Conservation (phyloP, 495 filamentous ascomycete species). For the Neurospora sp. region DNA sequence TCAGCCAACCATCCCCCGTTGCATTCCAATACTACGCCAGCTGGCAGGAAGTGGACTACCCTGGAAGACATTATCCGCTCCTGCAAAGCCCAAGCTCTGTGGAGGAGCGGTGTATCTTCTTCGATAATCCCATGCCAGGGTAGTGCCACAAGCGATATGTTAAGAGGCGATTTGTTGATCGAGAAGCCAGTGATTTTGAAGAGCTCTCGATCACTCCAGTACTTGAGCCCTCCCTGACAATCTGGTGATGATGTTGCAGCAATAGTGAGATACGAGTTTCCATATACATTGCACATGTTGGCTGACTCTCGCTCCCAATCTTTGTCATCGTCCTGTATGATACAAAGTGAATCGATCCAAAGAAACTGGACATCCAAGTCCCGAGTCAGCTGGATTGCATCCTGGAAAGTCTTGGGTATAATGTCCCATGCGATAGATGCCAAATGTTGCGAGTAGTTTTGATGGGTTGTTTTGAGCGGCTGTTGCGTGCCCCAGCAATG, state of each 20-base stretch:
- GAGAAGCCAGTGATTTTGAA: not conserved
- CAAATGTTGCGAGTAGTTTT: not conserved
- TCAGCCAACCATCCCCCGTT: not conserved
- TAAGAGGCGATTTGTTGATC: rapidly evolving
- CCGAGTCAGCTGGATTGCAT: conserved; percentile 15
- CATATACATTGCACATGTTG: conserved; percentile 18
- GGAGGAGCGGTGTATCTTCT: not conserved
- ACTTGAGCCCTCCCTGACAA: not conserved
- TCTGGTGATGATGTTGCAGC: conserved; percentile 8
- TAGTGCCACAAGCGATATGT: not conserved
- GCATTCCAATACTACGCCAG: not conserved
- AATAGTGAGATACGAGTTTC: conserved; percentile 9
- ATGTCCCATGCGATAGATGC: not conserved
- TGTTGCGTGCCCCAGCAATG: conserved; percentile 5
- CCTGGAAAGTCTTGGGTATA: conserved; percentile 15
- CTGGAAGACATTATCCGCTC: not conserved
- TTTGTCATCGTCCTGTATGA: conserved; percentile 11
- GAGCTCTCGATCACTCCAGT: not conserved
- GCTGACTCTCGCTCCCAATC: conserved; percentile 18
- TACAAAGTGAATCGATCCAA: conserved; percentile 28
- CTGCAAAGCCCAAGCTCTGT: not conserved
- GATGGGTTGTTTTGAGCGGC: not conserved
- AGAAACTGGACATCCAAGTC: conserved; percentile 16
- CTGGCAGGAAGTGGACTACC: not conserved
- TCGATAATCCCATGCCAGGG: rapidly evolving